Conservation (phyloP, 2,329 filamentous ascomycete species). For the Cadophora malorum region DNA sequence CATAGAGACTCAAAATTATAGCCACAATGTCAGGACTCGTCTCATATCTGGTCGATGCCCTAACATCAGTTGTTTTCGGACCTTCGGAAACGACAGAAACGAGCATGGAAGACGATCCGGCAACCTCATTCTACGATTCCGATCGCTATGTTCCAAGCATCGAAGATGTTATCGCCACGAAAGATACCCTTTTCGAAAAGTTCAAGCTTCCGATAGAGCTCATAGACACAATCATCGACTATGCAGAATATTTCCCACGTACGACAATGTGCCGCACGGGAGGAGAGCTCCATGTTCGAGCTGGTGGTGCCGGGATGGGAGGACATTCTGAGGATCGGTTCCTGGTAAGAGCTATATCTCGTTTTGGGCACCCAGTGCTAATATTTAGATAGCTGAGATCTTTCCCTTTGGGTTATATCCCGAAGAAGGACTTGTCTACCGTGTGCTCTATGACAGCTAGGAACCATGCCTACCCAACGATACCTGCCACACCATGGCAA, state of each 20-base stretch:
- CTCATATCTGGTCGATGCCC: constrained; percentile 2
- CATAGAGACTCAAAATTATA: background rate
- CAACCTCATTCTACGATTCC: constrained; percentile 20
- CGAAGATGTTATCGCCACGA: constrained; percentile 57
- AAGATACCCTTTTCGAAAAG: constrained; percentile 53
- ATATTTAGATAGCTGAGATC: constrained; percentile 40
- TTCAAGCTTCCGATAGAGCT: constrained; percentile 59
- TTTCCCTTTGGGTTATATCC: constrained; percentile 40
- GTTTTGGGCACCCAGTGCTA: background rate
- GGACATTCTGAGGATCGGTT: constrained; percentile 48
- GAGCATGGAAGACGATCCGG: background rate
- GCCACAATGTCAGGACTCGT: constrained; percentile 16
- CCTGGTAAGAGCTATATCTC: constrained; percentile 45
- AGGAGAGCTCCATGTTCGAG: constrained; percentile 23
- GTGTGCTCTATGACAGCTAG: constrained; percentile 21
- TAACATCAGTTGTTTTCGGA: constrained; percentile 12
- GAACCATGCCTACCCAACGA: constrained; percentile 18
- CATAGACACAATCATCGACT: constrained; percentile 61
- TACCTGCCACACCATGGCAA: constrained; percentile 30
- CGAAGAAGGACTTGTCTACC: constrained; percentile 13
- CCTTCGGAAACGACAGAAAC: background rate
- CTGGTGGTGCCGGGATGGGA: constrained; percentile 16
- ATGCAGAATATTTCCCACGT: constrained; percentile 68
- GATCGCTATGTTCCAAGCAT: constrained; percentile 48
- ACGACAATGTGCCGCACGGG: constrained; percentile 43